Conservation (phyloP, 148 eudicot genomes). For the Silene latifolia region DNA sequence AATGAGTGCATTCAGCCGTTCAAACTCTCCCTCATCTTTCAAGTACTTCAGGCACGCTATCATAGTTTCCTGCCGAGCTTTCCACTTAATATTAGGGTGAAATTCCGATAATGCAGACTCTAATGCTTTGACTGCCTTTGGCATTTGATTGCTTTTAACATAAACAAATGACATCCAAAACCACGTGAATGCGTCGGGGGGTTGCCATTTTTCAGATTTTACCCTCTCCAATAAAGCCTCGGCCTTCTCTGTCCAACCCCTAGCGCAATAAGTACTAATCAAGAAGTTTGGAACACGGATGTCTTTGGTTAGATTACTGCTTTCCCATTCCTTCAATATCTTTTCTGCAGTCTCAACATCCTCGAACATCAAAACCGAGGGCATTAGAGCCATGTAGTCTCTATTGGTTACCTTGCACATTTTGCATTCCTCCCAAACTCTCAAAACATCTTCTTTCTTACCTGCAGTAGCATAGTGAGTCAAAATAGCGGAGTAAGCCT, state of each 20-base stretch:
- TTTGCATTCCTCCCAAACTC: constrained; percentile 41
- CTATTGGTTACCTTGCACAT: constrained; percentile 20
- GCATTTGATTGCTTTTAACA: constrained; percentile 27
- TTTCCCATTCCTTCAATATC: constrained; percentile 44
- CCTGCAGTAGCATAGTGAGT: constrained; percentile 36
- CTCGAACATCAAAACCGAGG: constrained; percentile 36
- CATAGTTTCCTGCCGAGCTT: constrained; percentile 15
- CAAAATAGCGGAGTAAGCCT: constrained; percentile 26
- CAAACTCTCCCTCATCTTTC: constrained; percentile 21
- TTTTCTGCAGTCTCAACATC: constrained; percentile 42
- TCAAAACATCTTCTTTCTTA: constrained; percentile 40
- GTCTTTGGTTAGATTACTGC: constrained; percentile 26
- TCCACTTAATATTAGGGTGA: constrained; percentile 17
- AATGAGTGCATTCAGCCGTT: constrained; percentile 15
- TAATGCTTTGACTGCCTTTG: constrained; percentile 38
- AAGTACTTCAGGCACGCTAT: too few species aligned
- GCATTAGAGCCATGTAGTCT: constrained; percentile 34
- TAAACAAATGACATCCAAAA: constrained; percentile 35
- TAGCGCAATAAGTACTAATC: constrained; percentile 33
- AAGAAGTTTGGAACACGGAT: constrained; percentile 35
- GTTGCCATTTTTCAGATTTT: constrained; percentile 29
- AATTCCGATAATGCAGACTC: constrained; percentile 19
- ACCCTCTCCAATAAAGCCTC: constrained; percentile 31
- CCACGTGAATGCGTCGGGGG: constrained; percentile 31
- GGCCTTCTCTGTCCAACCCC: constrained; percentile 42